These are phyloP conservation scores for Panaeolus cyanescens DNA, from an alignment of 768 basidiomycete genomes.

Conservation along the genomic window DNA sequence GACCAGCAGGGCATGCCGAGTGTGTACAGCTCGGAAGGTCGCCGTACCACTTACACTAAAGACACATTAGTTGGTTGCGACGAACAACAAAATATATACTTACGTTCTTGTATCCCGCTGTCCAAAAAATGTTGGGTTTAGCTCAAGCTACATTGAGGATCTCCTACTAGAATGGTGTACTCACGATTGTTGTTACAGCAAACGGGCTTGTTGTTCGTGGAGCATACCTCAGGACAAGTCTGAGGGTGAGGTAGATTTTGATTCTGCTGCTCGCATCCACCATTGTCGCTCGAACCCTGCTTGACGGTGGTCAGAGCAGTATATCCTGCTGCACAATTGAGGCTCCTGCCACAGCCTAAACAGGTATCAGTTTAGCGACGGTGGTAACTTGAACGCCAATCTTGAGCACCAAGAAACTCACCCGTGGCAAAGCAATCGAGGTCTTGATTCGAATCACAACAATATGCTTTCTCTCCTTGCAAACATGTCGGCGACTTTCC, in stretches of 20 bases:
- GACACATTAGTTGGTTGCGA: slow-evolving; percentile 1
- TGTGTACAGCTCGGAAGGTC: slow-evolving; percentile 18
- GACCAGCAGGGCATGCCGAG: slow-evolving; percentile 15
- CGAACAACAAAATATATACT: neutral
- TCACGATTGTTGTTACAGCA: slow-evolving; percentile 9
- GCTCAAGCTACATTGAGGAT: too few species aligned
- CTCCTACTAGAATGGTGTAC: neutral
- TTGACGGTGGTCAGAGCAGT: slow-evolving; percentile 11
- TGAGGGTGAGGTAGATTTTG: neutral
- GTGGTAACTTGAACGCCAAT: too few species aligned
- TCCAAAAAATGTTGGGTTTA: too few species aligned
- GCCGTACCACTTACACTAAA: slow-evolving; percentile 16
- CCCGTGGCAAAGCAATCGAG: slow-evolving; percentile 11
- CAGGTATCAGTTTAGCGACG: too few species aligned
- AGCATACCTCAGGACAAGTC: slow-evolving; percentile 12
- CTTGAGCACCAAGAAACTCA: too few species aligned
- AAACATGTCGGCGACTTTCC: slow-evolving; percentile 18
- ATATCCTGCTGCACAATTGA: slow-evolving; percentile 7
- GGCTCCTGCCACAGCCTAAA: too few species aligned
- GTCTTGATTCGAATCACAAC: slow-evolving; percentile 18
- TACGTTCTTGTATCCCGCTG: slow-evolving; percentile 1
- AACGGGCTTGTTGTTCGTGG: slow-evolving; percentile 14
- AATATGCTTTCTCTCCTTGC: slow-evolving; percentile 21
- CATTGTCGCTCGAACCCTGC: slow-evolving; percentile 14
- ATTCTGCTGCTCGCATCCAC: slow-evolving; percentile 10